These are phyloP conservation scores for Plantago ovata DNA, from an alignment of 257 asterid genomes.

Conservation along the genomic window DNA sequence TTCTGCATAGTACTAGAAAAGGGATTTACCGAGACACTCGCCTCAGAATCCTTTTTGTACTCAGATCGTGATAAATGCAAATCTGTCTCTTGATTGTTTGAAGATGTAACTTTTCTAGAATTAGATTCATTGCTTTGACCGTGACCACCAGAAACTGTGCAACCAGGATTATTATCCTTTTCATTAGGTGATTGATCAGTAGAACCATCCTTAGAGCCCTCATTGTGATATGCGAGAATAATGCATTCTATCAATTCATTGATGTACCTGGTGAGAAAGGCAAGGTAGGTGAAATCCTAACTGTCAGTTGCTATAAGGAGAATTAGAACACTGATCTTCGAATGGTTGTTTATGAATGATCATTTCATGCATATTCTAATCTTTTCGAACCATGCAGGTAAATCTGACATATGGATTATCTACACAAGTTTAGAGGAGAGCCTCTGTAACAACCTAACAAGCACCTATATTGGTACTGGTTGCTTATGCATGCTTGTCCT, in stretches of 20 bases:
- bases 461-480: no score
- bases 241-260: slow-evolving; percentile 87
- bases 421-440: not conserved
- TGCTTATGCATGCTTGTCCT: no score
- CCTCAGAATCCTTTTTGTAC: slow-evolving; percentile 34
- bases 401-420: not conserved
- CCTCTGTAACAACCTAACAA: no score
- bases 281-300: slow-evolving; percentile 18
- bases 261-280: slow-evolving; percentile 57
- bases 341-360: not conserved
- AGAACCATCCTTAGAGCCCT: slow-evolving; percentile 39
- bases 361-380: slow-evolving; percentile 6
- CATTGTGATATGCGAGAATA: slow-evolving; percentile 57
- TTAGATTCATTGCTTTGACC: slow-evolving; percentile 41
- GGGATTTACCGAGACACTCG: slow-evolving; percentile 34
- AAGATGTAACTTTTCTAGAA: slow-evolving; percentile 29
- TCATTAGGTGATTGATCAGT: slow-evolving; percentile 38
- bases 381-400: not conserved
- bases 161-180: slow-evolving; percentile 36
- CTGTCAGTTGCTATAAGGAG: slow-evolving; percentile 12
- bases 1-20: slow-evolving; percentile 35
- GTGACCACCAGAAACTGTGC: slow-evolving; percentile 29
- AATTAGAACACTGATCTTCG: not conserved
- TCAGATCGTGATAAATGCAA: slow-evolving; percentile 34
- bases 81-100: slow-evolving; percentile 38